Evolutionary conservation across 495 filamentous ascomycete species (phyloP), one percentile per base, ranked within the genome.

Genomic region (Penicillium coprophilum): DNA sequence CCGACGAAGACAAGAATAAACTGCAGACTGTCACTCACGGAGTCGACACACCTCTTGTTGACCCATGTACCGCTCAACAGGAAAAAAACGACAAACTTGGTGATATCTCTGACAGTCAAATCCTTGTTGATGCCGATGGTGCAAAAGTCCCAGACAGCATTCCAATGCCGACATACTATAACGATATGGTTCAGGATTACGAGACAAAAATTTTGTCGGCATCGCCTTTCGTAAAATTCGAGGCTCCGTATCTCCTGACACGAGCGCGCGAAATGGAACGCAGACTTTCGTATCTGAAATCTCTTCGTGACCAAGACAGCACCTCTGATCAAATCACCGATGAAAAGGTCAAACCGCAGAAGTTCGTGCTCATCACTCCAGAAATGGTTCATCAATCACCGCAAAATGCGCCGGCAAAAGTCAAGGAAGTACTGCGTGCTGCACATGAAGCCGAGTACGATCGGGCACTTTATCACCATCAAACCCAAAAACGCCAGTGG

Each of bases 391-490:
- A 92, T 61, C 81, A 87, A 44, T 83, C 87, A 28, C 85, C 89
- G 11, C 84, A 87, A 50, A 84, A 84, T 59, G 87, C 89, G 4
- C 87, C 91, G 2, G 84, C 83, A 17, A 90, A 96, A 64, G 87
- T 97, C 43, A 90, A 90, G 68, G 95, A 99, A 67, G 89, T 97
- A 38, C 72, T 99, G 23, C 89, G 91, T 65, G 95, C 94, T 31
- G 92, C 96, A 15, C 91, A 97, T 70, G 89, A 96, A 64, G 90
- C 92, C 15, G 95, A 99, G 64, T 97, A 96, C 63, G 94, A 97
- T 67, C 92, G 93, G 71, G 93, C 92, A 11, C 71, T 95, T 32
- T 90, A 97, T 69, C 91, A 91, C 55, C 97, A 97, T 66, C 83
- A 91, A 67, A 97, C 92, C 0, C 94, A 97, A 69, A 96, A 91